Percentiles rank a stretch among this genome's conserved stretches.
Conservation (phyloP, 148 eudicot species). For the Persicaria maculosa region DNA sequence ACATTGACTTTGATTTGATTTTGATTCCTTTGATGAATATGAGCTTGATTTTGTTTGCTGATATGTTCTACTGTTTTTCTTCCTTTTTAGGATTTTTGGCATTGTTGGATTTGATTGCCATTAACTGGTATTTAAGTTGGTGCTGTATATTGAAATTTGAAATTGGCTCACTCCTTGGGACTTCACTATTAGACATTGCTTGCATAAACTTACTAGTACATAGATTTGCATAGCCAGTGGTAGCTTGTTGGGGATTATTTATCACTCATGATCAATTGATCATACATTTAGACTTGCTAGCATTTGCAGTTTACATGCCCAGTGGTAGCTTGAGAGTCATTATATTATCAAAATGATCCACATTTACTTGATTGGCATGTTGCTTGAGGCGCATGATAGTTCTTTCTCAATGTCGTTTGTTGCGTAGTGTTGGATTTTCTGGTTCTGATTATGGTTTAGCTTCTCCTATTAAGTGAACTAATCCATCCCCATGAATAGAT, state of each 20-base stretch:
- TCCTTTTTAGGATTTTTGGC: not conserved
- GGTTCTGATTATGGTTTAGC: not conserved
- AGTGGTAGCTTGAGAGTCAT: not conserved
- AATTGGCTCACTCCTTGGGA: not conserved
- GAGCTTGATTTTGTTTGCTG: not conserved
- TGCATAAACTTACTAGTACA: not conserved
- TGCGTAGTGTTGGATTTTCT: not conserved
- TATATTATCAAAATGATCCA: not conserved
- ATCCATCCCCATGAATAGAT: not conserved
- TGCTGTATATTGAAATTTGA: conserved; percentile 7
- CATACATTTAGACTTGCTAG: not conserved
- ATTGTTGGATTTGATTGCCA: not conserved
- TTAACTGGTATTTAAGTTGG: conserved; percentile 1
- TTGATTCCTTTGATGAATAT: not conserved
- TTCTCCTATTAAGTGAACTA: not conserved
- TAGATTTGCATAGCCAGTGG: not conserved
- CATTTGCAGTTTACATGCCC: not conserved
- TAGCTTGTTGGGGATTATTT: not conserved
- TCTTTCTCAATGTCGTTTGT: not conserved
- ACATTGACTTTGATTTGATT: not conserved
- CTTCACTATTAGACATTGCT: not conserved
- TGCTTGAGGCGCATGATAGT: not conserved
- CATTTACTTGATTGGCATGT: not conserved
- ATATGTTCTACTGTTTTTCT: not conserved
- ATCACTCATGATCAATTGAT: not conserved